A percentile compares a stretch with the other conserved stretches of the same genome.
phyloP scores from a whole-genome alignment of 768 basidiomycete genomes.

The Kwoniella dejecticola region DNA sequence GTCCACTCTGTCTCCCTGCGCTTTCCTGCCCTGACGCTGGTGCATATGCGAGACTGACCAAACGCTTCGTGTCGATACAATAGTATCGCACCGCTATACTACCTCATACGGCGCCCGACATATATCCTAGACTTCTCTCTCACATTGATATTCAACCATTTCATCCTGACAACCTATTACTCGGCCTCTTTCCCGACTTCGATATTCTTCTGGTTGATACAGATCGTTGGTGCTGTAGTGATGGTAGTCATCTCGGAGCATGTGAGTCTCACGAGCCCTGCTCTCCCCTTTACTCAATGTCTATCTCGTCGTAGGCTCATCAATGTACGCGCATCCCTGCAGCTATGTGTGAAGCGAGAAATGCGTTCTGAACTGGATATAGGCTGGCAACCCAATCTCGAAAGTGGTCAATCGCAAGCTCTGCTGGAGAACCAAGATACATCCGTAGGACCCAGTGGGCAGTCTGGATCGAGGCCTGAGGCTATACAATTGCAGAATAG shows the following conservation, averaged over 20 bases:
- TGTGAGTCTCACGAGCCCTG: constrained; percentile 63
- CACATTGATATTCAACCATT: constrained; percentile 86
- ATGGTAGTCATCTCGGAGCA: constrained; percentile 85
- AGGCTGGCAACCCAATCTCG: constrained; percentile 24
- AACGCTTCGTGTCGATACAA: constrained; percentile 25
- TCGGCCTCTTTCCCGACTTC: constrained; percentile 77
- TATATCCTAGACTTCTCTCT: constrained; percentile 92
- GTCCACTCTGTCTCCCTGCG: no score
- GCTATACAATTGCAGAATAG: constrained; percentile 8
- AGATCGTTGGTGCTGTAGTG: constrained; percentile 69
- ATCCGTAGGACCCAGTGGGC: neutral
- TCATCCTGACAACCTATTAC: constrained; percentile 92
- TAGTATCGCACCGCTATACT: constrained; percentile 79
- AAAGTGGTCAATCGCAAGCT: constrained; percentile 5
- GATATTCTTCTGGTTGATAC: constrained; percentile 85
- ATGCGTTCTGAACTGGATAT: constrained; percentile 30
- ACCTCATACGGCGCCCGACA: constrained; percentile 84
- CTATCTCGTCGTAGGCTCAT: no score
- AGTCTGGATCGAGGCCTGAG: constrained; percentile 1
- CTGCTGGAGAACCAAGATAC: constrained; percentile 11
- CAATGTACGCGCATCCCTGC: neutral
- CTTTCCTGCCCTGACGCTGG: no score
- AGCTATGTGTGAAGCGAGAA: constrained; percentile 32
- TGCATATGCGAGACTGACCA: no score
- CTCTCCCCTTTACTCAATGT: neutral